Percentiles rank a stretch among this genome's conserved stretches.
phyloP scores from a whole-genome alignment of 2,329 filamentous ascomycete genomes.

The Hypocrella siamensis region DNA sequence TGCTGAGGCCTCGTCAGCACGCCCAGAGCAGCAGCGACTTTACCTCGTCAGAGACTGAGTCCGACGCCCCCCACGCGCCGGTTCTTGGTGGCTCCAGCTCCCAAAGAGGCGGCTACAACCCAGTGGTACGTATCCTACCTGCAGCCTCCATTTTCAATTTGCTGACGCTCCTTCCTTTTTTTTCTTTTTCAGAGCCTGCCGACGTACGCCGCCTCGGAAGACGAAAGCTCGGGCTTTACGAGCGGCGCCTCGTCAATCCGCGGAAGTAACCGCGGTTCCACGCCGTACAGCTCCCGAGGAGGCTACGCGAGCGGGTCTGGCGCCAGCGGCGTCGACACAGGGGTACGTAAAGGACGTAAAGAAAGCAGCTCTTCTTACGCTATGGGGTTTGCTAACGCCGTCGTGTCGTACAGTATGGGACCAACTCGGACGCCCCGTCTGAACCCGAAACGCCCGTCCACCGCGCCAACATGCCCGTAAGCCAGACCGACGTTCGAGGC shows the following conservation, averaged over 20 bases:
- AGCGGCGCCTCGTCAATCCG: not conserved
- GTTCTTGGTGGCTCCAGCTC: not conserved
- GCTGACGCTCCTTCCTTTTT: not conserved
- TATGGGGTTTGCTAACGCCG: not conserved
- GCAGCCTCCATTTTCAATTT: not conserved
- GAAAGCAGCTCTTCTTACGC: not conserved
- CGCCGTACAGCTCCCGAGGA: not conserved
- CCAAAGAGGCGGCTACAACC: not conserved
- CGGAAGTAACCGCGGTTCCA: not conserved
- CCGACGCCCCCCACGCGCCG: too few relatives aligned
- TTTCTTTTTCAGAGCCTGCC: not conserved
- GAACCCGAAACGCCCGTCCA: not conserved
- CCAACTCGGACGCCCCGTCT: not conserved
- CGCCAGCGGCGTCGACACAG: not conserved
- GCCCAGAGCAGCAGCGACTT: not conserved
- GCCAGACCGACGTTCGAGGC: not conserved
- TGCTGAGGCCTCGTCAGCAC: not conserved
- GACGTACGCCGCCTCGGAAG: not conserved
- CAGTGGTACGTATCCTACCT: not conserved
- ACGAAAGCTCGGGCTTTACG: not conserved
- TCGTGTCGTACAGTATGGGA: not conserved
- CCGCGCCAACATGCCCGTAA: not conserved
- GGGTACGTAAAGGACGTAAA: not conserved
- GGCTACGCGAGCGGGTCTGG: not conserved
- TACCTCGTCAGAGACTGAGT: not conserved